These are phyloP conservation scores for Oryza glaberrima DNA, from an alignment of 176 grass and related monocot genomes.

Conservation along the genomic window DNA sequence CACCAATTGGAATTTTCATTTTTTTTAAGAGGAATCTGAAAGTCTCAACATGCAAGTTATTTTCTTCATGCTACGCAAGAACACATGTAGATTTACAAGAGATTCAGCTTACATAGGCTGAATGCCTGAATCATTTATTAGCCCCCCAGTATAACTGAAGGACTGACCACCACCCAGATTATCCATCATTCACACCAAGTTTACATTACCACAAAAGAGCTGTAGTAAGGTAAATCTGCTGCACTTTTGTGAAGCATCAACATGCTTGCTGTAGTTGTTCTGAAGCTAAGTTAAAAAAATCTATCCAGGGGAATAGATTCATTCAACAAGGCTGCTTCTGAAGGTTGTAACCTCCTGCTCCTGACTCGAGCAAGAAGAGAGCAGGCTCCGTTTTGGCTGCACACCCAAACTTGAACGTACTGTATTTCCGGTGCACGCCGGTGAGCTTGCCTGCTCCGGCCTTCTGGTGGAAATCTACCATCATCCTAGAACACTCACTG, in stretches of 20 bases:
- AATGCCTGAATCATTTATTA: constrained; percentile 31
- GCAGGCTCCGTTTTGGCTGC: constrained; percentile 63
- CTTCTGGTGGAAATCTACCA: constrained; percentile 86
- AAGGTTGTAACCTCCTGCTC: constrained; percentile 15
- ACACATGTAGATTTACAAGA: constrained; percentile 28
- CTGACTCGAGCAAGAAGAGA: constrained; percentile 58
- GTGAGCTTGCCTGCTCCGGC: constrained; percentile 67
- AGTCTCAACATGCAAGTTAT: not conserved
- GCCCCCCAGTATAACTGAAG: not conserved
- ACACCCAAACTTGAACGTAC: constrained; percentile 70
- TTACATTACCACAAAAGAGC: constrained; percentile 7
- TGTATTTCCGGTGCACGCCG: constrained; percentile 77
- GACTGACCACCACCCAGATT: not conserved
- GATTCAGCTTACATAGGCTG: constrained; percentile 6
- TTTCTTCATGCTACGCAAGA: not conserved
- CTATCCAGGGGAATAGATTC: constrained; percentile 45
- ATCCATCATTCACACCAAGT: constrained; percentile 19
- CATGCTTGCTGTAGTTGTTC: constrained; percentile 44
- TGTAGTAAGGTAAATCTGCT: constrained; percentile 31
- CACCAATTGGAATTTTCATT: not conserved
- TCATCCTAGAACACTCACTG: constrained; percentile 79
- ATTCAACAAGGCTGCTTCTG: not conserved
- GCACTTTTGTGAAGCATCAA: constrained; percentile 54
- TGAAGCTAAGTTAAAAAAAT: constrained; percentile 29
- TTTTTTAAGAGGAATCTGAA: not conserved